Percentiles rank a stretch among this genome's conserved stretches.
Evolutionary conservation across 2,329 filamentous ascomycete species (phyloP).

Genomic region (Chalaropsis ovoidea): DNA sequence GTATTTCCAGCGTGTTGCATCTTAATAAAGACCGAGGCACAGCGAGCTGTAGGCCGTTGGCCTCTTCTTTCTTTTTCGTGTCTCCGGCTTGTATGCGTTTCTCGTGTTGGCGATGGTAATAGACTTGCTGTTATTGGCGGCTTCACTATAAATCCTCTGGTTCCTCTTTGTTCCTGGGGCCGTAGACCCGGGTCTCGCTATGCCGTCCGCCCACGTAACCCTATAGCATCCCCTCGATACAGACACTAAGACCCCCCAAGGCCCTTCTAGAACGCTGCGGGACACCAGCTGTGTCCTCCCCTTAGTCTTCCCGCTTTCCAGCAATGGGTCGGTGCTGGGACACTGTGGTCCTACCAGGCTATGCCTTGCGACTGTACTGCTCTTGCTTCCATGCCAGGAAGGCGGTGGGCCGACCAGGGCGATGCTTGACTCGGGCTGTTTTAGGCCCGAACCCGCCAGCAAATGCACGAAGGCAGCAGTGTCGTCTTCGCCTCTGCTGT

Average conservation of each 20-base stretch:
- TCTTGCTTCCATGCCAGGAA: background rate
- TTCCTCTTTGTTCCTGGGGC: background rate
- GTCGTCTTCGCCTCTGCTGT: background rate
- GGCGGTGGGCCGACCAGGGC: background rate
- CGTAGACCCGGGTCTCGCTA: background rate
- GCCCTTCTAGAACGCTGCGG: background rate
- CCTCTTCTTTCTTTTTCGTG: background rate
- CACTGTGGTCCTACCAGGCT: background rate
- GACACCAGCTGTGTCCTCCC: background rate
- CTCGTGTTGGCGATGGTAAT: background rate
- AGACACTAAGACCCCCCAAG: background rate
- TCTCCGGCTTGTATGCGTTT: background rate
- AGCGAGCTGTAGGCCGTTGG: background rate
- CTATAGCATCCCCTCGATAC: background rate
- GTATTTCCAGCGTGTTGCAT: conserved; percentile 9
- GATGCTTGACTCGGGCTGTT: background rate
- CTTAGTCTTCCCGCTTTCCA: background rate
- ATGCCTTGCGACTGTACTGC: background rate
- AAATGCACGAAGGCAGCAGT: background rate
- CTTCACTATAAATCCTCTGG: too few species aligned
- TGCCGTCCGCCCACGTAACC: background rate
- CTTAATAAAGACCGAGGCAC: background rate
- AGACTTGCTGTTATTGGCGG: background rate
- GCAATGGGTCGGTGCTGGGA: background rate
- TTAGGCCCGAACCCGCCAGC: background rate